These are phyloP conservation scores for Boletus mariae DNA, from an alignment of 1,284 basidiomycete species.

Conservation along the genomic window DNA sequence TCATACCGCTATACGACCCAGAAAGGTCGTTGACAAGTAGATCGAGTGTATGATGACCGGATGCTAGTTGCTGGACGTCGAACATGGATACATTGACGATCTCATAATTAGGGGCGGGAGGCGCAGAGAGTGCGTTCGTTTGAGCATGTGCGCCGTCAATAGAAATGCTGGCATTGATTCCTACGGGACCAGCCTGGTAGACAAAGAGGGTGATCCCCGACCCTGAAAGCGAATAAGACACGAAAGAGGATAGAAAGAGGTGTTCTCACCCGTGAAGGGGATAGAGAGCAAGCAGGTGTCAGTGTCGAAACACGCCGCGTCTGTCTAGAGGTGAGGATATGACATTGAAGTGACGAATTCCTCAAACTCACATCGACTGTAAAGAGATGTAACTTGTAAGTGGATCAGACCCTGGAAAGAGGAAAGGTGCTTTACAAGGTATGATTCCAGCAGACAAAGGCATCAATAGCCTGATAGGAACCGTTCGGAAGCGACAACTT, in stretches of 20 bases:
- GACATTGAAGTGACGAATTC: background rate
- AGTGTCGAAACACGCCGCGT: conserved; percentile 19
- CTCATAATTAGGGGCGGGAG: conserved; percentile 17
- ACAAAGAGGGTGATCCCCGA: conserved; percentile 23
- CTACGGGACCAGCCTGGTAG: conserved; percentile 20
- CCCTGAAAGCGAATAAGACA: conserved; percentile 8
- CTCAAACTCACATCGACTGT: conserved; percentile 18
- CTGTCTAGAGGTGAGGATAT: conserved; percentile 9
- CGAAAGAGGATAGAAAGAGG: background rate
- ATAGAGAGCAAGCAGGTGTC: conserved; percentile 20
- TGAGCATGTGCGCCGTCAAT: conserved; percentile 9
- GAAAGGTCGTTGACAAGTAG: conserved; percentile 16
- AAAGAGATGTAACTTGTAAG: conserved; percentile 5
- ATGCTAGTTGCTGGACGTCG: conserved; percentile 15
- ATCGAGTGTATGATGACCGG: conserved; percentile 13
- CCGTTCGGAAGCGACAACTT: conserved; percentile 19
- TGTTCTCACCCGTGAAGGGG: conserved; percentile 20
- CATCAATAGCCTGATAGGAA: conserved; percentile 18
- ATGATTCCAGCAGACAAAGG: conserved; percentile 23
- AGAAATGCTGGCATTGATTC: conserved; percentile 23
- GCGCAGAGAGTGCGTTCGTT: conserved; percentile 16
- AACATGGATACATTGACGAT: conserved; percentile 26
- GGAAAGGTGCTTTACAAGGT: conserved; percentile 16
- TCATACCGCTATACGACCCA: conserved; percentile 23
- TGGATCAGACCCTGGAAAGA: background rate